Evolutionary conservation across 805 yeast species (phyloP), one percentile per base, ranked within the genome.

Genomic region (Jamesozyma jinghongensis): DNA sequence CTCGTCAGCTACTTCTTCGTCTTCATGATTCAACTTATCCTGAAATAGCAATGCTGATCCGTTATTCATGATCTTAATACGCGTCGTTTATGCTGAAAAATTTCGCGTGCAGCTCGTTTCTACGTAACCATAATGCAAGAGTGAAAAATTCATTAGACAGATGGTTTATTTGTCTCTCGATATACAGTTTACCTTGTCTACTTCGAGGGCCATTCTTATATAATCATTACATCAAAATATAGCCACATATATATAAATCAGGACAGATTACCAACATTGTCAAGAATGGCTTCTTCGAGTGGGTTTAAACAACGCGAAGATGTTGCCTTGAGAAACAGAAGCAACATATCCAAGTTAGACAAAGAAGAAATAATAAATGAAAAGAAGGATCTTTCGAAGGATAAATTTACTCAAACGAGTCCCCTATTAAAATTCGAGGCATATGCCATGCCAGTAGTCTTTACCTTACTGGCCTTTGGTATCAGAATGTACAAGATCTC

Each of bases 1-100:
- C 45, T 86, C 1, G 54, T 79, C 40, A 83, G 95, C 53, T 90
- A 86, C 53, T 46, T 75, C 2, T 69, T 84, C 45, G 88, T 79
- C 2, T 56, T 16, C n/a, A 18, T 40, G 38, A 37, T 44, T 17
- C 17, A 13, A 12, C 6, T 3, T 17, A 14, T 38, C 3, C 26
- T 19, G 8, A 32, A 27, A 17, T 31, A 17, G 31, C 6, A 11
- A 25, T 22, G 26, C 6, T 22, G 26, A 7, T 22, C 26, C 17
- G 10, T 18, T 5, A 8, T 14, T 14, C 8, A 31, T 31, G 11
- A n/a, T 14, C 11, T 16, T 31, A 5, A 17, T 10, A 14, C 18
- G 5, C 19, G 7, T 16, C 5, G 11, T 11, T 5, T 5, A 5
- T 14, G 4, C 5, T 22, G 26, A 22, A 22, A 22, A 22, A 22